Evolutionary conservation across 1,284 basidiomycete species (phyloP), one percentile per base, ranked within the genome.

Genomic region (Lentinula novae-zelandiae): DNA sequence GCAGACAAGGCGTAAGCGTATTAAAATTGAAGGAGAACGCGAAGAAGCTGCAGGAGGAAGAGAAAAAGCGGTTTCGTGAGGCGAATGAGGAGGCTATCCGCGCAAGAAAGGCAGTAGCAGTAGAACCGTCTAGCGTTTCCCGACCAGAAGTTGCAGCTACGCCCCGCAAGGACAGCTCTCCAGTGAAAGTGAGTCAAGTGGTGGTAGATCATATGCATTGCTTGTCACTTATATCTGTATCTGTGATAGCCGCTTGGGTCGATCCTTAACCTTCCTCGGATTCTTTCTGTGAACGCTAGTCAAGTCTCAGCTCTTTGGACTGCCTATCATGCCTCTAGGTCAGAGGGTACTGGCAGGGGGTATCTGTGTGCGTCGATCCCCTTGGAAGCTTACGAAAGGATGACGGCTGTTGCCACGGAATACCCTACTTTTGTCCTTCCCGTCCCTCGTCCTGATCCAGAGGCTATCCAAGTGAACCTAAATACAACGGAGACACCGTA

Each of bases 221-320:
- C 33, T 39, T 61, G 36, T 57, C 52, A 39, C 44, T 56, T 42
- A 58, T 54, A 20, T 50, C 34, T 52, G 57, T 54, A 20, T 50
- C 34, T 52, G 57, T 60, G 27, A 7, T 66, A 96, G 95, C 88
- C 93, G 15, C 79, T 97, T 13, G 82, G 85, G 17, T 85, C 83
- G 8, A 90, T 96, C 61, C 76, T 97, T 67, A 93, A 96, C 72
- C 72, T 95, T 12, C 76, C 85, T 15, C 84, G 87, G 60, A 74
- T 96, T 8, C 71, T 92, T 52, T 77, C 84, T 31, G 82, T 82
- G 67, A 87, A 89, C 1, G 64, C 87, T 2, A 80, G 84, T 8
- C 87, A 91, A 69, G 82, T 98, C 65, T 82, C 86, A 3, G 81
- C 87, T 1, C 80, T 97, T 1, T 97, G 95, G 95, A 91, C 85